Base-by-base conservation (phyloP, 129 eudicot species). In the Saposhnikovia divaricata region DNA sequence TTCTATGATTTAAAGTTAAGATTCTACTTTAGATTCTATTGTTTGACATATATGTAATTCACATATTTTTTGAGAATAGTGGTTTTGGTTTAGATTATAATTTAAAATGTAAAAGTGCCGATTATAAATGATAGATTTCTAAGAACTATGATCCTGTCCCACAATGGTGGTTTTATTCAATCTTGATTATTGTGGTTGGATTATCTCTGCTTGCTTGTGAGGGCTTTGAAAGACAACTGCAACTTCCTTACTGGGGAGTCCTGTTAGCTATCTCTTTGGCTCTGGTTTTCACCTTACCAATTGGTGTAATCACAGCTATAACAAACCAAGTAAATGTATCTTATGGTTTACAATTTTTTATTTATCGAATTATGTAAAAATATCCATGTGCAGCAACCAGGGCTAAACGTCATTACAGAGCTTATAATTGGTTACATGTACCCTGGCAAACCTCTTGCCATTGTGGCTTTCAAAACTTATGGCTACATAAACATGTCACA, bases 181-280 rank as follows among this genome's bases (percentile, higher is more conserved):
- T 91, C 55, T 81, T 91, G 74, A 50, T 88, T 19, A 5, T 91
- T 31, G 97, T 91, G 4, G 77, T 86, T 11, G 92, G 83, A 13
- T 77, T 89, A 13, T 84, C 97, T 16, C 77, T 91, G 84, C 84
- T 89, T 42, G 83, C 92, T 46, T 89, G 92, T 66, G 97, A 91
- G 75, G 93, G 97, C 74, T 91, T 91, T 79, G 94, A 91, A 28
- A 86, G 92, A 78, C 93, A 91, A 65, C 77, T 91, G 46, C 93
- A 91, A 74, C 93, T 89, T 81, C 97, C 97, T 74, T 91, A 89
- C 69, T 91, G 93, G 97, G 97, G 97, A 16, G 86, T 91, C 77
- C 31, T 89, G 34, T 82, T 91, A 70, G 92, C 93, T 57, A 59
- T 89, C 13, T 78, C 84, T 15, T 43, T 91, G 84, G 93, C 97